Evolutionary conservation across 306 rosid species (phyloP).

Genomic region (Chamaecrista fasciculata): DNA sequence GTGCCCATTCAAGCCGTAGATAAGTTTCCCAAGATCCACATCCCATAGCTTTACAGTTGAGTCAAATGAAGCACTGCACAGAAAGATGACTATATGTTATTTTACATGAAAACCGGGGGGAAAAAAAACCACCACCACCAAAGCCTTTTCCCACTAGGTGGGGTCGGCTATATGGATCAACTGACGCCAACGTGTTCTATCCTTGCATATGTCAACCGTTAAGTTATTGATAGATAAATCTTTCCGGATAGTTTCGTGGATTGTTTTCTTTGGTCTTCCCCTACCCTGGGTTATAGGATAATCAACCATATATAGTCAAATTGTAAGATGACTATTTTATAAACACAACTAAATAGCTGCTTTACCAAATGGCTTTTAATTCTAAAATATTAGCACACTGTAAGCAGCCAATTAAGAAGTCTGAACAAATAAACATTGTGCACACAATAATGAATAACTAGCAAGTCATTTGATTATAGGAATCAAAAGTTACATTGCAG

Average conservation of each 20-base stretch:
- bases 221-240: too few species aligned
- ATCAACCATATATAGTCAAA: too few species aligned
- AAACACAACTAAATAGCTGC: not conserved
- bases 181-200: too few species aligned
- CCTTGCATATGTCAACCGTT: too few species aligned
- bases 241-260: too few species aligned
- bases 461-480: too few species aligned
- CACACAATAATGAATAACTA: not conserved
- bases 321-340: constrained; percentile 5
- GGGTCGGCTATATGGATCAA: too few species aligned
- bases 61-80: constrained; percentile 86
- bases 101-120: constrained; percentile 19
- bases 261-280: too few species aligned
- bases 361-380: not conserved
- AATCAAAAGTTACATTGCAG: not conserved
- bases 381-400: not conserved
- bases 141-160: too few species aligned
- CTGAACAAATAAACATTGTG: not conserved
- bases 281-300: too few species aligned
- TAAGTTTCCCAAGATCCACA: constrained; percentile 73
- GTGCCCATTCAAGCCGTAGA: constrained; percentile 80
- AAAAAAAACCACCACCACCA: too few species aligned
- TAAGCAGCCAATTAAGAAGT: not conserved
- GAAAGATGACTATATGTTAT: not conserved
- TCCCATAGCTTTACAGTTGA: constrained; percentile 92